Percentiles rank a stretch among this genome's conserved stretches.
Evolutionary conservation across 139 green algal genomes (phyloP).

Genomic region (Choricystis sp.): DNA sequence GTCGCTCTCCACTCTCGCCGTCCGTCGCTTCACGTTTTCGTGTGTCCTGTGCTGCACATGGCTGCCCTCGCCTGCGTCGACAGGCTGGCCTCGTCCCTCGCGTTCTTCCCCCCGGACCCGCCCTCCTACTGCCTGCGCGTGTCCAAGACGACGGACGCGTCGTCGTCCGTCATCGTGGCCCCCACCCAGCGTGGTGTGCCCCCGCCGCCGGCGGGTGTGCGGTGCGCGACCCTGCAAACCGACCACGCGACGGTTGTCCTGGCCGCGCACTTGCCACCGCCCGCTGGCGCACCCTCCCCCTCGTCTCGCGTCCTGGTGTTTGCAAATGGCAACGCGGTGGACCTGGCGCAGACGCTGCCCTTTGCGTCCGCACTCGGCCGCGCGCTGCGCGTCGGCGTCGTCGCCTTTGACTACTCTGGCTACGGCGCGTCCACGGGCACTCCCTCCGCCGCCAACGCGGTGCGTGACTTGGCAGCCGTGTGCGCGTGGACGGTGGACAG

Average conservation of each 20-base stretch:
- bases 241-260: too few relatives aligned
- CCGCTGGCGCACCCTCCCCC: too few relatives aligned
- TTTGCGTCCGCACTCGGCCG: not conserved
- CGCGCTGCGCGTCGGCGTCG: not conserved
- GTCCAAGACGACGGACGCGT: not conserved
- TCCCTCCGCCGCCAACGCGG: too few relatives aligned
- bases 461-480: not conserved
- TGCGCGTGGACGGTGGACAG: not conserved
- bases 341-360: not conserved
- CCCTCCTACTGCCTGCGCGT: not conserved
- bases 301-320: not conserved
- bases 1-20: too few relatives aligned
- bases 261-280: not conserved
- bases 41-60: too few relatives aligned
- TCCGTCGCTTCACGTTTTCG: too few relatives aligned
- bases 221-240: too few relatives aligned
- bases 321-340: not conserved
- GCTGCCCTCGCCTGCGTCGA: too few relatives aligned
- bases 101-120: not conserved
- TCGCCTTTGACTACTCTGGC: not conserved
- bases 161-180: not conserved
- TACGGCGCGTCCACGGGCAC: not conserved
- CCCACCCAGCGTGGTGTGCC: not conserved
- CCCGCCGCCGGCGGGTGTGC: not conserved
- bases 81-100: too few relatives aligned